Evolutionary conservation across 768 basidiomycete species (phyloP), one percentile per base, ranked within the genome.

Genomic region (Clavaria fumosa): DNA sequence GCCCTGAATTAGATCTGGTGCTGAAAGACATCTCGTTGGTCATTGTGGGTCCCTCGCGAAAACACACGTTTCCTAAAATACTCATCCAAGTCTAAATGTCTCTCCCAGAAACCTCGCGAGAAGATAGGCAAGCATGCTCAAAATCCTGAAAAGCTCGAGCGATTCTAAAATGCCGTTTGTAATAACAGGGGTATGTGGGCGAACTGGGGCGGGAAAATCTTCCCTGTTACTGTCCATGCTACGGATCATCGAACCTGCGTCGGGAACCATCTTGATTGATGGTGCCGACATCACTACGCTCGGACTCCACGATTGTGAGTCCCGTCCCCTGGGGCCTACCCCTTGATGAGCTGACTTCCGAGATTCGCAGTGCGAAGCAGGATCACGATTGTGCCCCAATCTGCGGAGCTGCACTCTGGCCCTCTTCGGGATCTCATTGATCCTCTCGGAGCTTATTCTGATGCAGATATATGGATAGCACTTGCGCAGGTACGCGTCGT

Each of bases 331-430:
- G n/a, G n/a, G n/a, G n/a, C n/a, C n/a, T 82, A 34, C 77, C 77
- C 47, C 76, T 75, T 78, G n/a, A n/a, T n/a, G n/a, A n/a, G n/a
- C 14, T 22, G 10, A 30, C 7, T 23, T 5, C 39, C 23, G 32
- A 31, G 34, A 7, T 33, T 21, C 38, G 5, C 44, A 78, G 82
- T 19, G 30, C 40, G n/a, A 9, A 28, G 26, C 26, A 9, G 26
- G 26, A 23, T 26, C 4, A 27, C n/a, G 5, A 2, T 28, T 10
- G 27, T 43, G 7, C 44, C 58, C 78, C 84, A 91, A 76, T 88
- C 91, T 50, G 89, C 88, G 0, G 82, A 78, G 0, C 83, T 93
- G 45, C 54, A 90, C 46, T 85, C 81, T 41, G 88, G 88, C 6
- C 84, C 75, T 5, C 42, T 90, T 12, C 71, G 84, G 23, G 77